phyloP scores from a whole-genome alignment of 305 asterid species.

The Solanum hybrid region DNA sequence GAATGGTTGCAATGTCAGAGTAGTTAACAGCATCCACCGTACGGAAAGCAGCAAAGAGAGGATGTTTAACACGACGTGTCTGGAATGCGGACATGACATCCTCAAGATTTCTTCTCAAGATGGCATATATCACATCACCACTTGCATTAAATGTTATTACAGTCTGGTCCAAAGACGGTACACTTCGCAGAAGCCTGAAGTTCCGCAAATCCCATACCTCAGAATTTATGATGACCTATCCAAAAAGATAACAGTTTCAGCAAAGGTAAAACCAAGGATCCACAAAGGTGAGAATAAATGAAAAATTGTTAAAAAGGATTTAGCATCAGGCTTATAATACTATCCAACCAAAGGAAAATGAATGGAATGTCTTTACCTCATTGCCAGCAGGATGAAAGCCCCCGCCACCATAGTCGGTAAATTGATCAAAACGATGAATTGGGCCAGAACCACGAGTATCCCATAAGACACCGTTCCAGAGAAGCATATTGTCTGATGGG shows the following conservation, averaged over 20 bases:
- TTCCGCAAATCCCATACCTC: conserved; percentile 99
- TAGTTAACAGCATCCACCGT: conserved; percentile 92
- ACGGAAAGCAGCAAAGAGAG: conserved; percentile 89
- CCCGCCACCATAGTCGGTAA: conserved; percentile 93
- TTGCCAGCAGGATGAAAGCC: conserved; percentile 99
- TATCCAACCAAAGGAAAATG: not conserved
- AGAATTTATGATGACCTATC: conserved; percentile 87
- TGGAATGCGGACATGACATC: conserved; percentile 81
- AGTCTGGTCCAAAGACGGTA: conserved; percentile 88
- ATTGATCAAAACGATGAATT: conserved; percentile 81
- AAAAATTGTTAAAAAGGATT: not conserved
- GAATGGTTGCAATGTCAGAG: conserved; percentile 84
- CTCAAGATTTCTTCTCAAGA: conserved; percentile 88
- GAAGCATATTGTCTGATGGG: conserved; percentile 74
- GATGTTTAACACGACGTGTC: conserved; percentile 82
- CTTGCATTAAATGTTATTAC: conserved; percentile 75
- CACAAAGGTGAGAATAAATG: not conserved
- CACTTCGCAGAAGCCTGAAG: conserved; percentile 72
- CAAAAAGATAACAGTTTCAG: not conserved
- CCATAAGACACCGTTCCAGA: conserved; percentile 97
- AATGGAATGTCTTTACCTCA: conserved; percentile 48
- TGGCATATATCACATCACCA: conserved; percentile 91
- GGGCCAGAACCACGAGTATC: conserved; percentile 73
- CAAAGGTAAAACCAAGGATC: not conserved
- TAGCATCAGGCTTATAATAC: not conserved